phyloP scores from a whole-genome alignment of 2,329 filamentous ascomycete species.

The Sporothrix variecibatus region DNA sequence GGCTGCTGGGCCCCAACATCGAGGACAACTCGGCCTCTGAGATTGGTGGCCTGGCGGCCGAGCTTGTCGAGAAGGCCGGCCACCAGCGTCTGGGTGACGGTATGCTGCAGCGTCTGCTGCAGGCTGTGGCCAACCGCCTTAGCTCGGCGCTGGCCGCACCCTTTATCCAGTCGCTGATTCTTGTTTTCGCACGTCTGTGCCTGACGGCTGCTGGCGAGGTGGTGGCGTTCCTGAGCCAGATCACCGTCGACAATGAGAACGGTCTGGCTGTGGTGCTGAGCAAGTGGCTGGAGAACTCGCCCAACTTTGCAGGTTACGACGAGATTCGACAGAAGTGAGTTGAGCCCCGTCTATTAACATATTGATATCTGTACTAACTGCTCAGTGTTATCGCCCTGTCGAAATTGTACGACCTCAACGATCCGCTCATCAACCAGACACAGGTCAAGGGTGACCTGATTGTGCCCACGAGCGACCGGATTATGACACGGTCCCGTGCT shows the following conservation, averaged over 20 bases:
- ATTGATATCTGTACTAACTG: constrained; percentile 19
- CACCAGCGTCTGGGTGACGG: constrained; percentile 88
- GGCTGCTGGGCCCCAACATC: constrained; percentile 78
- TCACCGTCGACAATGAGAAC: constrained; percentile 75
- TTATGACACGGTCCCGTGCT: constrained; percentile 91
- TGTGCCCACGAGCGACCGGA: constrained; percentile 73
- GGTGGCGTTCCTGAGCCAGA: constrained; percentile 83
- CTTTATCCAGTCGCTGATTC: constrained; percentile 93
- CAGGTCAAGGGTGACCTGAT: constrained; percentile 92
- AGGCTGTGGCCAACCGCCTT: constrained; percentile 83
- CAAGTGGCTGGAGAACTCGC: constrained; percentile 97
- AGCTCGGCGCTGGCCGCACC: constrained; percentile 79
- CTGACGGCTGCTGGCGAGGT: constrained; percentile 85
- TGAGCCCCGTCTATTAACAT: neutral
- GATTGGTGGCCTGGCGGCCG: constrained; percentile 89
- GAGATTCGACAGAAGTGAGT: constrained; percentile 92
- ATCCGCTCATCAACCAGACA: constrained; percentile 74
- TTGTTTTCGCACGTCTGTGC: constrained; percentile 91
- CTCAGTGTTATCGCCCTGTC: constrained; percentile 84
- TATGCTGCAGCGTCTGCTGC: constrained; percentile 75
- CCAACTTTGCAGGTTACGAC: constrained; percentile 97
- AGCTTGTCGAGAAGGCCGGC: constrained; percentile 93
- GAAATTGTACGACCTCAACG: constrained; percentile 85
- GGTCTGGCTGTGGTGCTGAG: constrained; percentile 86
- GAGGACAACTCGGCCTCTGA: constrained; percentile 95